phyloP scores from a whole-genome alignment of 1,284 basidiomycete genomes.

The Bondarzewia mesenterica region DNA sequence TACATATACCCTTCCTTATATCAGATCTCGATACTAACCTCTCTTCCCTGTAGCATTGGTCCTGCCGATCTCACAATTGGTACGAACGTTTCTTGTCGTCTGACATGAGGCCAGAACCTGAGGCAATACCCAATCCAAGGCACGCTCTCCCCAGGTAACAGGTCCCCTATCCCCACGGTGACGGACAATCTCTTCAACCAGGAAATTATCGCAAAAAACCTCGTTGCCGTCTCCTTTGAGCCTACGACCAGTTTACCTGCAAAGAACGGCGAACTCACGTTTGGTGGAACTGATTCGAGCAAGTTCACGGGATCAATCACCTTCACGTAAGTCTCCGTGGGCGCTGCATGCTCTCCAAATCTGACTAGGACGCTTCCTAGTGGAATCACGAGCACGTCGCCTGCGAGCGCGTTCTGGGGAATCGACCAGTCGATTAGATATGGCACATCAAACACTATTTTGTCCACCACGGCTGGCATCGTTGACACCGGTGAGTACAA shows the following conservation, averaged over 20 bases:
- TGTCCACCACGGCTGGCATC: slow-evolving; percentile 46
- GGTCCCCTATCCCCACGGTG: slow-evolving; percentile 34
- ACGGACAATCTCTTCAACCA: slow-evolving; percentile 39
- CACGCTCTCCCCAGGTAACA: slow-evolving; percentile 21
- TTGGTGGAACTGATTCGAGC: slow-evolving; percentile 37
- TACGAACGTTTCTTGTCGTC: slow-evolving; percentile 9
- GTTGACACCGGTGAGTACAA: slow-evolving; percentile 50
- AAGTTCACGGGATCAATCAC: slow-evolving; percentile 39
- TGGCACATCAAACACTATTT: slow-evolving; percentile 33
- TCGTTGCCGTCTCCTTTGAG: slow-evolving; percentile 37
- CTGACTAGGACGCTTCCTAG: slow-evolving; percentile 22
- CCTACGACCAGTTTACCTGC: slow-evolving; percentile 24
- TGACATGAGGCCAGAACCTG: background rate
- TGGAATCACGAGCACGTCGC: slow-evolving; percentile 37
- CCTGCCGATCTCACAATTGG: slow-evolving; percentile 39
- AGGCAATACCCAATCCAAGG: slow-evolving; percentile 17
- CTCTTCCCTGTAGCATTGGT: slow-evolving; percentile 28
- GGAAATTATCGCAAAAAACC: slow-evolving; percentile 28
- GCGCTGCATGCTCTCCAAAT: background rate
- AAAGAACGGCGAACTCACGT: slow-evolving; percentile 21
- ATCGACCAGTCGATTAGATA: slow-evolving; percentile 53
- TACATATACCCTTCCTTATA: background rate
- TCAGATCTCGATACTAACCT: background rate
- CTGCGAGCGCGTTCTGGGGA: slow-evolving; percentile 51
- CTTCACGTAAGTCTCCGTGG: slow-evolving; percentile 33